Conservation (phyloP, 2,329 filamentous ascomycete species). For the Raffaelea arxii region DNA sequence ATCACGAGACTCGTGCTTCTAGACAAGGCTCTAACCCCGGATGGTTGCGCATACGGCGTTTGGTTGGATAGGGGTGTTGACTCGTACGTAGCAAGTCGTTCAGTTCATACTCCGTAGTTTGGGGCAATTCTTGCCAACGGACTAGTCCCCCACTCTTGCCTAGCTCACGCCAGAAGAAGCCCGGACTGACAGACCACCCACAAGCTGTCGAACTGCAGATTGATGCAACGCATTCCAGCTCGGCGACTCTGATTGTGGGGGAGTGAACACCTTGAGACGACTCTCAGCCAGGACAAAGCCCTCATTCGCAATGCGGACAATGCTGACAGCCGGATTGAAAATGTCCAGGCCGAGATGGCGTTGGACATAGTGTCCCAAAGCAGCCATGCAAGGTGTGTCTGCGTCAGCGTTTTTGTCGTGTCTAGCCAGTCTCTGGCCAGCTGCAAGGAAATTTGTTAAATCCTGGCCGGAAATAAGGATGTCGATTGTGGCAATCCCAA, state of each 20-base stretch:
- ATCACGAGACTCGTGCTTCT: no score
- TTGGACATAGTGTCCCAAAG: conserved; percentile 38
- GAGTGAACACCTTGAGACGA: conserved; percentile 36
- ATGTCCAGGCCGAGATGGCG: conserved; percentile 45
- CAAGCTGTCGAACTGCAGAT: background rate
- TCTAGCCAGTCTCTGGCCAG: conserved; percentile 22
- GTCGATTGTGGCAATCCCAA: conserved; percentile 36
- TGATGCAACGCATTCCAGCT: no score
- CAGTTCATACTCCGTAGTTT: no score
- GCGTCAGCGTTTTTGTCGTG: background rate
- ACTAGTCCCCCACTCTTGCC: no score
- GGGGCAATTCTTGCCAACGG: no score
- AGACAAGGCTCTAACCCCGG: no score
- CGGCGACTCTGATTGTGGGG: background rate
- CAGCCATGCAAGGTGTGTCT: conserved; percentile 44
- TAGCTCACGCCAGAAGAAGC: no score
- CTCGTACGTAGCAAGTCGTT: no score
- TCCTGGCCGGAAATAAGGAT: conserved; percentile 41
- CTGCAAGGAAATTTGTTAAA: conserved; percentile 33
- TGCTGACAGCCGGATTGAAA: conserved; percentile 43
- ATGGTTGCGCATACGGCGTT: no score
- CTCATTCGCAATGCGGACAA: conserved; percentile 44
- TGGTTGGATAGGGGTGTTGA: no score
- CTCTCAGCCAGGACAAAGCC: conserved; percentile 46
- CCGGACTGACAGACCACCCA: no score